These are phyloP conservation scores for Parastagonospora avenae DNA, from an alignment of 2,329 filamentous ascomycete genomes.

Conservation along the genomic window DNA sequence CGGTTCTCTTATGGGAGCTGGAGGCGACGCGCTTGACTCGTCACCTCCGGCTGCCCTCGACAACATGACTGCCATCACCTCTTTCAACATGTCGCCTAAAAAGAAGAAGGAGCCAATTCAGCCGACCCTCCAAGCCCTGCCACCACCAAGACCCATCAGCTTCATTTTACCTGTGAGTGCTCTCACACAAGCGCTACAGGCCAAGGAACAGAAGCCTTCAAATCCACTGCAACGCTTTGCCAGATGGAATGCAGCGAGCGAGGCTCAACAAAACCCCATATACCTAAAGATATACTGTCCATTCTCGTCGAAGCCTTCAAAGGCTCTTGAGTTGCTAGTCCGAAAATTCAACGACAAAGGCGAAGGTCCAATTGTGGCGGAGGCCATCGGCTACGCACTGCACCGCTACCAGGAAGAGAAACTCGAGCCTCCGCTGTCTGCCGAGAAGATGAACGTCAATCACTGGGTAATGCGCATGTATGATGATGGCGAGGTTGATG, in stretches of 20 bases:
- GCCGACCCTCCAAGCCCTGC: constrained; percentile 67
- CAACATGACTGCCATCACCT: constrained; percentile 50
- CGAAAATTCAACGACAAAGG: constrained; percentile 71
- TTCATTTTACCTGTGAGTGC: constrained; percentile 72
- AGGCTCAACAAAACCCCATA: constrained; percentile 68
- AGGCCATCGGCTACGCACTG: constrained; percentile 80
- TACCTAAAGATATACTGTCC: constrained; percentile 78
- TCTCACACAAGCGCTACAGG: constrained; percentile 73
- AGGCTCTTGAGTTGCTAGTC: constrained; percentile 74
- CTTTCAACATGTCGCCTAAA: constrained; percentile 63
- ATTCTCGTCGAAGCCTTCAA: constrained; percentile 67
- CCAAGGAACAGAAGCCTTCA: constrained; percentile 70
- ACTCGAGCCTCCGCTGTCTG: constrained; percentile 67
- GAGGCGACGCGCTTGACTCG: constrained; percentile 64
- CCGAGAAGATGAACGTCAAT: constrained; percentile 75
- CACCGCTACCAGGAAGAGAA: constrained; percentile 81
- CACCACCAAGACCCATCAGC: constrained; percentile 74
- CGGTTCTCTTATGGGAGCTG: constrained; percentile 70
- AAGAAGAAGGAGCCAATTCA: constrained; percentile 57
- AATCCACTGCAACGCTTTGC: constrained; percentile 80
- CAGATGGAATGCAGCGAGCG: constrained; percentile 76
- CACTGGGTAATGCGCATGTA: constrained; percentile 85
- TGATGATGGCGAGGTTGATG: constrained; percentile 81
- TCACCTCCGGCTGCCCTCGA: constrained; percentile 53
- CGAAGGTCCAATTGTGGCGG: constrained; percentile 72